Conservation (phyloP, 2,329 filamentous ascomycete genomes). For the Trichothecium sympodiale region DNA sequence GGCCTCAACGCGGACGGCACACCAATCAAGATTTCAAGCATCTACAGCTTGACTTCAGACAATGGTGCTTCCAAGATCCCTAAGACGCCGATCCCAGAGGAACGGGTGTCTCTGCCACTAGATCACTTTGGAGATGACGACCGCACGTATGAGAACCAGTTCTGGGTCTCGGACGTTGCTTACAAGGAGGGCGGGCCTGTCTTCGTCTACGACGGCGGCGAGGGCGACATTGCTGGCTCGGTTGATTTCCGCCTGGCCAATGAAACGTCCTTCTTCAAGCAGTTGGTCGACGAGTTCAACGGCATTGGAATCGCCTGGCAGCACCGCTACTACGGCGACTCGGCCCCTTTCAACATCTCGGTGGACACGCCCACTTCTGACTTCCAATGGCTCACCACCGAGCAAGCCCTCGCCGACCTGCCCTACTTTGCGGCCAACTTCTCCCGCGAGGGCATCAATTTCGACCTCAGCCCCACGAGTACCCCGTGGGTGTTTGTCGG, state of each 20-base stretch:
- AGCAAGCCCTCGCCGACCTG: constrained; percentile 16
- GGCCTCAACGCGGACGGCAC: no score
- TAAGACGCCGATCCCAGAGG: no score
- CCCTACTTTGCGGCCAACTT: constrained; percentile 17
- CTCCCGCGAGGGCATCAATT: constrained; percentile 15
- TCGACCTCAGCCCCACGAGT: constrained; percentile 28
- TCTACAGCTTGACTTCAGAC: no score
- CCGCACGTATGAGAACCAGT: constrained; percentile 11
- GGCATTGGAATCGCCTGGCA: constrained; percentile 13
- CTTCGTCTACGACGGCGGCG: constrained; percentile 14
- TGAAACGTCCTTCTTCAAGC: no score
- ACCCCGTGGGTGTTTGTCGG: constrained; percentile 42
- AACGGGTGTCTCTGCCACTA: constrained; percentile 5
- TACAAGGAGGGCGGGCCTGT: constrained; percentile 13
- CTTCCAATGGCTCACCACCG: constrained; percentile 14
- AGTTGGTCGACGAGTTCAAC: constrained; percentile 5
- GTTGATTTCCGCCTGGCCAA: constrained; percentile 8
- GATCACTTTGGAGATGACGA: constrained; percentile 13
- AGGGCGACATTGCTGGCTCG: constrained; percentile 4
- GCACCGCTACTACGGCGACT: constrained; percentile 15
- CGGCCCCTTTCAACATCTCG: constrained; percentile 10
- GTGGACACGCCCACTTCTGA: constrained; percentile 5
- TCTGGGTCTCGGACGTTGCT: constrained; percentile 13
- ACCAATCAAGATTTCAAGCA: no score
- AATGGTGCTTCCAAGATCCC: no score